A percentile compares a stretch with the other conserved stretches of the same genome.
These are phyloP conservation scores for Tetrapisispora arboricola DNA, from an alignment of 805 yeast genomes.

Conservation along the genomic window DNA sequence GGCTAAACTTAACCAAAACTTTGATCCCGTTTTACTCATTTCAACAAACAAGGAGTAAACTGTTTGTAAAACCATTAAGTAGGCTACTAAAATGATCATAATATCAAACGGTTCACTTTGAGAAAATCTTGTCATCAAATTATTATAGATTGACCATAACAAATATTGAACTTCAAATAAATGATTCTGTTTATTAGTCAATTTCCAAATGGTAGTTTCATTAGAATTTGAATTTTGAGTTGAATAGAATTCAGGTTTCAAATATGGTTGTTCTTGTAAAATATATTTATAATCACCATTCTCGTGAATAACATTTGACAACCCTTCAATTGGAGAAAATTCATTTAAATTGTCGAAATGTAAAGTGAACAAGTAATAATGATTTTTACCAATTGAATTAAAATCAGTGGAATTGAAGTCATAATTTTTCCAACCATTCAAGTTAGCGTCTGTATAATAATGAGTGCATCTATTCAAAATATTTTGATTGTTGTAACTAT, in stretches of 20 bases:
- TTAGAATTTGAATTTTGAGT: background rate
- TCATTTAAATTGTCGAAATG: slow-evolving; percentile 16
- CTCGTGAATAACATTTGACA: slow-evolving; percentile 26
- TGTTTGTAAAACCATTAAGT: slow-evolving; percentile 80
- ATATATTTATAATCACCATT: slow-evolving; percentile 16
- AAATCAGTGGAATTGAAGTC: slow-evolving; percentile 9
- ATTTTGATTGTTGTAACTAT: slow-evolving; percentile 10
- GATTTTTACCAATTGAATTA: slow-evolving; percentile 15
- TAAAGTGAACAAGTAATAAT: slow-evolving; percentile 24
- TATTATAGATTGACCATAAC: slow-evolving; percentile 32
- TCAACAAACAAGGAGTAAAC: slow-evolving; percentile 63
- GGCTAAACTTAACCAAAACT: slow-evolving; percentile 76
- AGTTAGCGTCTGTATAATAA: slow-evolving; percentile 14
- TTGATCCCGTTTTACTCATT: slow-evolving; percentile 70
- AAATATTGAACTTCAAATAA: slow-evolving; percentile 48
- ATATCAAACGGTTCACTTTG: slow-evolving; percentile 85
- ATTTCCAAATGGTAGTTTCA: slow-evolving; percentile 38
- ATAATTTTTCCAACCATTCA: slow-evolving; percentile 5
- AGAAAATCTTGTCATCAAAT: slow-evolving; percentile 37
- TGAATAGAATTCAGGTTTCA: slow-evolving; percentile 3
- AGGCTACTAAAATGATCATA: slow-evolving; percentile 67
- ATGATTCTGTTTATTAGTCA: slow-evolving; percentile 44
- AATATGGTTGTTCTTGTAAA: slow-evolving; percentile 16
- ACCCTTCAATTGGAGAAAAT: slow-evolving; percentile 8
- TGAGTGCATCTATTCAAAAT: slow-evolving; percentile 22